Conservation (phyloP, 2,329 filamentous ascomycete genomes). For the Cryoendolithus antarcticus region DNA sequence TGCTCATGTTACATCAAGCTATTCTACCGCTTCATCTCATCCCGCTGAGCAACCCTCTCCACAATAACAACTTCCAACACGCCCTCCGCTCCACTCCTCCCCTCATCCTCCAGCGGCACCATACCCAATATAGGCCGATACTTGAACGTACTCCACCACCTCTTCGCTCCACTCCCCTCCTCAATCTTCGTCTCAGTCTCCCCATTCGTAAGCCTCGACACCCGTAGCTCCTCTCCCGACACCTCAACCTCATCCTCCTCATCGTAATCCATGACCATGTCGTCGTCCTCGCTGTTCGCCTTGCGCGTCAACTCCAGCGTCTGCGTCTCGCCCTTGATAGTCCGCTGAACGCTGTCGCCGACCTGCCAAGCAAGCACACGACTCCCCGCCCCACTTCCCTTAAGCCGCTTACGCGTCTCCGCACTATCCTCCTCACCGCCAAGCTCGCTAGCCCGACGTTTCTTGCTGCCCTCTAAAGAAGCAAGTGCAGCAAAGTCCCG, state of each 20-base stretch:
- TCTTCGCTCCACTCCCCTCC: constrained; percentile 12
- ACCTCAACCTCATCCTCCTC: constrained; percentile 19
- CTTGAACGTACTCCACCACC: constrained; percentile 75
- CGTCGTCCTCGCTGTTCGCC: constrained; percentile 28
- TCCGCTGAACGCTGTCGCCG: constrained; percentile 4
- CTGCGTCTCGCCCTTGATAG: constrained; percentile 7
- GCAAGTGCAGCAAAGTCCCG: constrained; percentile 43
- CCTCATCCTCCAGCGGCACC: constrained; percentile 40
- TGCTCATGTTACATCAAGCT: no score
- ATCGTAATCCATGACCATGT: constrained; percentile 28
- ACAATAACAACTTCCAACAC: constrained; percentile 72
- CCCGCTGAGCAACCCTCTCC: constrained; percentile 33
- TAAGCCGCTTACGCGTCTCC: constrained; percentile 30
- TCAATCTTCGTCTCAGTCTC: constrained; percentile 7
- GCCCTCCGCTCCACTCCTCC: constrained; percentile 15
- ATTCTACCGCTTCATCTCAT: no score
- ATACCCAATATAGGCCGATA: constrained; percentile 86
- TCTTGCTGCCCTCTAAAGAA: constrained; percentile 5
- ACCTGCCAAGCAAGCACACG: constrained; percentile 6
- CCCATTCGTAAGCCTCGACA: not conserved
- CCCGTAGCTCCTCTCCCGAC: constrained; percentile 1
- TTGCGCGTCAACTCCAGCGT: constrained; percentile 16
- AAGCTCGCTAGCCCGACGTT: constrained; percentile 15
- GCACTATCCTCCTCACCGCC: constrained; percentile 3
- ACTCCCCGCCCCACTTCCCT: constrained; percentile 31